Base-by-base conservation (phyloP, 179 eudicot species). In the Heliamphora pulchella region DNA sequence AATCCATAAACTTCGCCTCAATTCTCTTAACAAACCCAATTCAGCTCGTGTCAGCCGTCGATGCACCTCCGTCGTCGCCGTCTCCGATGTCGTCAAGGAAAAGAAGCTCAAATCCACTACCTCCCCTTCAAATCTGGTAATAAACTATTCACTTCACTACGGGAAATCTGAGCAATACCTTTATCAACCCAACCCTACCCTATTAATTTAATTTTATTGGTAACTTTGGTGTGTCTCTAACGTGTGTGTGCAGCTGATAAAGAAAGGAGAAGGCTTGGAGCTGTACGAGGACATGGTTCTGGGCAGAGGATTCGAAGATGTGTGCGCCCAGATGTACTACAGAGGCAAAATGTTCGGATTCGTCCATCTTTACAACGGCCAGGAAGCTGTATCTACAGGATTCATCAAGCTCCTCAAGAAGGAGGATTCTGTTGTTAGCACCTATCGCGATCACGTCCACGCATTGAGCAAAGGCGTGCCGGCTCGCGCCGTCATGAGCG, bases 301-400 rank as follows among this genome's bases (percentile, higher is more conserved):
- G 82, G 97, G 98, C 65, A 87, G 98, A 83, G 80, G 85, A 67
- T 92, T 94, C 64, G 98, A 94, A 86, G 97, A 94, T 74, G 92
- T 92, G 97, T 92, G 98, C 82, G 98, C 98, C 71, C 98, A 94
- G 81, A 92, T 92, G 98, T 93, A 93, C 74, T 93, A 95, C 86
- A 85, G 98, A 71, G 98, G 98, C 51, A 95, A 95, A 87, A 93
- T 95, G 98, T 95, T 95, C 72, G 98, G 98, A 65, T 93, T 95
- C 79, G 98, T 95, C 14, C 98, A 92, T 81, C 82, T 95, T 74
- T 96, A 96, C 88, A 96, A 96, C 65, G 98, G 99, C 76, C 99
- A 96, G 83, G 99, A 96, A 82, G 99, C 99, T 9, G 91, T 96
- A 46, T 96, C 98, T 68, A 90, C 97, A 61, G 99, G 99, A 22